A percentile compares a stretch with the other conserved stretches of the same genome.
These are phyloP conservation scores for Acarospora socialis DNA, from an alignment of 2,329 filamentous ascomycete genomes.

Conservation along the genomic window DNA sequence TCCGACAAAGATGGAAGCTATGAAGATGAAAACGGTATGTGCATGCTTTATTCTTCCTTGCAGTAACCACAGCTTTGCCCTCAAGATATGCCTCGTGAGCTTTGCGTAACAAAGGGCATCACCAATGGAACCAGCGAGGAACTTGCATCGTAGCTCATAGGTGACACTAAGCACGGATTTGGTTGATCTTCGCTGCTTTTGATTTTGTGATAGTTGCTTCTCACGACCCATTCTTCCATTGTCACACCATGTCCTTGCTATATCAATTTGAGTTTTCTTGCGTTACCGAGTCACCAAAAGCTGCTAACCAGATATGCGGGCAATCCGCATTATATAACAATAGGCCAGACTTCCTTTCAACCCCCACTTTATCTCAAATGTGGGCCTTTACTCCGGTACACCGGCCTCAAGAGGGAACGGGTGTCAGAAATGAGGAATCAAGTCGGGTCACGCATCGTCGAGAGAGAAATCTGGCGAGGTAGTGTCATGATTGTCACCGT, in stretches of 20 bases:
- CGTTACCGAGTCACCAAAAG: too few relatives aligned
- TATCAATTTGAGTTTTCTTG: too few relatives aligned
- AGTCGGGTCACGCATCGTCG: slow-evolving; percentile 19
- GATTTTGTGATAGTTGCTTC: too few relatives aligned
- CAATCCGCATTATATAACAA: slow-evolving; percentile 20
- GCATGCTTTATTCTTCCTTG: slow-evolving; percentile 11
- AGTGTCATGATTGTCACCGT: slow-evolving; percentile 91
- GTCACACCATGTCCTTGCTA: too few relatives aligned
- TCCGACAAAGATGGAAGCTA: slow-evolving; percentile 44
- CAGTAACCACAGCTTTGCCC: too few relatives aligned
- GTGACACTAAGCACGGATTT: too few relatives aligned
- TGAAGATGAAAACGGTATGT: slow-evolving; percentile 45
- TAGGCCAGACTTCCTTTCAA: slow-evolving; percentile 48
- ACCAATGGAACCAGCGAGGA: too few relatives aligned
- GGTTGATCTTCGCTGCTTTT: too few relatives aligned
- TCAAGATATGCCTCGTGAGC: too few relatives aligned
- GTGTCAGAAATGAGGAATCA: slow-evolving; percentile 11
- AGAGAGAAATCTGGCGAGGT: slow-evolving; percentile 79
- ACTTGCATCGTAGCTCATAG: too few relatives aligned
- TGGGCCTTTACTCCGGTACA: slow-evolving; percentile 80
- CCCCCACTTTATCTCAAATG: slow-evolving; percentile 77
- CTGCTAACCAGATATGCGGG: slow-evolving; percentile 24
- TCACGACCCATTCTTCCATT: too few relatives aligned
- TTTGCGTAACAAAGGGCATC: too few relatives aligned
- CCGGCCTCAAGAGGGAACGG: slow-evolving; percentile 54